These are phyloP conservation scores for Lophiostoma macrostomum DNA, from an alignment of 495 filamentous ascomycete species.

Conservation along the genomic window DNA sequence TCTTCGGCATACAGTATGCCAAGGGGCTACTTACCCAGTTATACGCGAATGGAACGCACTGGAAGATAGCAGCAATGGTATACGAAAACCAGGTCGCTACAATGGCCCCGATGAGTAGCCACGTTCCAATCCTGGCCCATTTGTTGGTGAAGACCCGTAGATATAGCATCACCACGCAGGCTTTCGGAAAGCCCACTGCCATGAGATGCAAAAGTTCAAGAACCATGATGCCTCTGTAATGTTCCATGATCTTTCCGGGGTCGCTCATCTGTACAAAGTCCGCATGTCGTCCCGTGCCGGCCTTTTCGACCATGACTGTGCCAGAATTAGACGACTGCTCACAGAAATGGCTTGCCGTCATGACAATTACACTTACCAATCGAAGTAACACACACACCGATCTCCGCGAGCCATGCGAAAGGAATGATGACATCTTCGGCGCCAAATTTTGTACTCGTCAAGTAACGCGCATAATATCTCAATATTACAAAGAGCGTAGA, in stretches of 20 bases:
- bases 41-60: slow-evolving; percentile 17
- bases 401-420: slow-evolving; percentile 14
- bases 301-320: slow-evolving; percentile 17
- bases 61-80: slow-evolving; percentile 7
- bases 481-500: slow-evolving; percentile 16
- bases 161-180: slow-evolving; percentile 11
- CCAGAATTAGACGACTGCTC: not conserved
- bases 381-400: slow-evolving; percentile 14
- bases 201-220: slow-evolving; percentile 10
- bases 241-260: slow-evolving; percentile 1
- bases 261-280: slow-evolving; percentile 5
- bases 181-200: slow-evolving; percentile 19
- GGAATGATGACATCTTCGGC: slow-evolving; percentile 19
- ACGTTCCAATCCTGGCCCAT: slow-evolving; percentile 3
- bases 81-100: slow-evolving; percentile 17
- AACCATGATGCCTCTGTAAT: slow-evolving; percentile 20
- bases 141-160: slow-evolving; percentile 21
- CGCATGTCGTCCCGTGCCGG: slow-evolving; percentile 15
- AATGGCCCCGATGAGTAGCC: slow-evolving; percentile 10
- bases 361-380: slow-evolving; percentile 4
- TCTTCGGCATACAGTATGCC: no score
- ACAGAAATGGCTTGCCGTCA: no score
- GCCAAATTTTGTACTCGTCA: slow-evolving; percentile 8
- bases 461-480: slow-evolving; percentile 17
- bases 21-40: no score